These are phyloP conservation scores for Amanita pseudoporphyria DNA, from an alignment of 768 basidiomycete species.

Conservation along the genomic window DNA sequence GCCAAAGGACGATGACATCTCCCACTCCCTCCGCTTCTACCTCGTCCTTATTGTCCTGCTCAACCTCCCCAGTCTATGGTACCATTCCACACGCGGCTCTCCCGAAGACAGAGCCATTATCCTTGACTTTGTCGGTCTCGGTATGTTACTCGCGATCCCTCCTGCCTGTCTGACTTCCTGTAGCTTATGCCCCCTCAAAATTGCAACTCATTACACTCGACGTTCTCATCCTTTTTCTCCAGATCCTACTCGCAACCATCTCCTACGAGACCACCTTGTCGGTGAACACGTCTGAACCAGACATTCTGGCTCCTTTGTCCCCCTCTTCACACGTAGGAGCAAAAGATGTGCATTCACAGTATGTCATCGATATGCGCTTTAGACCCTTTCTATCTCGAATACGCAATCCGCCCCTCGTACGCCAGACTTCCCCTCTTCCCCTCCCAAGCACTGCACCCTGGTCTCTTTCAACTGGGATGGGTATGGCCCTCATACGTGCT, in stretches of 20 bases:
- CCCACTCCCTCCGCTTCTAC: constrained; percentile 61
- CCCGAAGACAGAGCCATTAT: constrained; percentile 53
- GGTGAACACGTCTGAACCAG: constrained; percentile 28
- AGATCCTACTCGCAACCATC: constrained; percentile 55
- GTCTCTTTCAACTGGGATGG: constrained; percentile 37
- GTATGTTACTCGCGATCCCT: constrained; percentile 30
- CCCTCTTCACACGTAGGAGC: constrained; percentile 10
- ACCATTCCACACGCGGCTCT: constrained; percentile 43
- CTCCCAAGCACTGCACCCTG: constrained; percentile 52
- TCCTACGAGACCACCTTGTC: constrained; percentile 52
- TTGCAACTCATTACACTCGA: constrained; percentile 59
- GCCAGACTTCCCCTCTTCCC: constrained; percentile 32
- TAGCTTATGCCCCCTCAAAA: constrained; percentile 56
- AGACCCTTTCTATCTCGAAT: constrained; percentile 45
- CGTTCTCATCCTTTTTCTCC: constrained; percentile 55
- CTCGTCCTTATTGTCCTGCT: constrained; percentile 46
- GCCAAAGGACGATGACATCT: constrained; percentile 57
- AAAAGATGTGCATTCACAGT: constrained; percentile 22
- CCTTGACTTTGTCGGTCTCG: constrained; percentile 73
- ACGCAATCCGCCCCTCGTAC: constrained; percentile 39
- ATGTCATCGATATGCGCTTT: constrained; percentile 58
- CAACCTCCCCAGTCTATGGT: constrained; percentile 53
- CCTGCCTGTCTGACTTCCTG: constrained; percentile 4
- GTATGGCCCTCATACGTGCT: constrained; percentile 40
- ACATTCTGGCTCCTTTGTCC: constrained; percentile 25